These are phyloP conservation scores for Mallotus repandus DNA, from an alignment of 441 rosid genomes.

Conservation along the genomic window DNA sequence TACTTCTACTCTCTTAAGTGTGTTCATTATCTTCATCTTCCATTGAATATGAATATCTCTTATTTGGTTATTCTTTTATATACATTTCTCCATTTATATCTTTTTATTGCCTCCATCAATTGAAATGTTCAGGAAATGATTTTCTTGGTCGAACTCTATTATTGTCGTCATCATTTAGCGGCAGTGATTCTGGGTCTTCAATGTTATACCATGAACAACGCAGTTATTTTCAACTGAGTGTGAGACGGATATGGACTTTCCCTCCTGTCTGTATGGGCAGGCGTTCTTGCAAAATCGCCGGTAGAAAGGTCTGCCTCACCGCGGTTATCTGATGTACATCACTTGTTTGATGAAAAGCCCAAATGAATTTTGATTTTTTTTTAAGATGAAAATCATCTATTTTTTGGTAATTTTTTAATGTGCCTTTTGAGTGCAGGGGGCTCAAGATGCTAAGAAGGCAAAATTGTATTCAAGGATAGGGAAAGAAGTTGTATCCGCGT, in stretches of 20 bases:
- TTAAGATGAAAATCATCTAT: not conserved
- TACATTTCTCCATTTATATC: too few relatives aligned
- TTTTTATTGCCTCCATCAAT: not conserved
- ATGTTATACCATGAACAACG: slow-evolving; percentile 24
- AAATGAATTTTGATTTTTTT: not conserved
- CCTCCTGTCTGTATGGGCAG: slow-evolving; percentile 84
- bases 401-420: not conserved
- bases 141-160: slow-evolving; percentile 29
- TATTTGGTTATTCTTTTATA: not conserved
- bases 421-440: slow-evolving; percentile 44
- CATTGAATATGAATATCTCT: too few relatives aligned
- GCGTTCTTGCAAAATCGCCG: slow-evolving; percentile 86
- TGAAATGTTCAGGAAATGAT: slow-evolving; percentile 23
- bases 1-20: slow-evolving; percentile 24
- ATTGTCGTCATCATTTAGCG: slow-evolving; percentile 25
- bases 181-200: slow-evolving; percentile 22
- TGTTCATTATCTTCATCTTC: not conserved
- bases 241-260: slow-evolving; percentile 53
- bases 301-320: slow-evolving; percentile 61
- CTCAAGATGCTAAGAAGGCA: slow-evolving; percentile 87
- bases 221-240: slow-evolving; percentile 26
- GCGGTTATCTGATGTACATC: not conserved
- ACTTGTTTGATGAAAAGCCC: slow-evolving; percentile 39
- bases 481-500: slow-evolving; percentile 92
- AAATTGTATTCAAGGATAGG: slow-evolving; percentile 74